Percentiles rank a stretch among this genome's conserved stretches.
Conservation (phyloP, 768 basidiomycete genomes). For the Agaricus sinodeliciosus region DNA sequence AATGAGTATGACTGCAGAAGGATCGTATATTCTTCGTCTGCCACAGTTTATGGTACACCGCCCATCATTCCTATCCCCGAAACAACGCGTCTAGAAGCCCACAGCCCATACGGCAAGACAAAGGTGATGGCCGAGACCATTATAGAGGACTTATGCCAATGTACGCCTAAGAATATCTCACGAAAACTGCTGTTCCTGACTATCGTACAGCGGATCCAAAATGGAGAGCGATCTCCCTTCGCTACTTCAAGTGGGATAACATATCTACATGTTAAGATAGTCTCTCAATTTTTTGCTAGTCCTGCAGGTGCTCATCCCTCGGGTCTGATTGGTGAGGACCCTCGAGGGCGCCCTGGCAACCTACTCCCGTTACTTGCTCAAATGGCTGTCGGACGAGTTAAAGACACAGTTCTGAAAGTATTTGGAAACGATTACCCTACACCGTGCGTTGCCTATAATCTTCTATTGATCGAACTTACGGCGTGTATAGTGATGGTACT, state of each 20-base stretch:
- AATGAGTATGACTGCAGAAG: slow-evolving; percentile 74
- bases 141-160: slow-evolving; percentile 80
- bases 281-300: slow-evolving; percentile 30
- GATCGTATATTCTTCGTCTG: slow-evolving; percentile 96
- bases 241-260: slow-evolving; percentile 87
- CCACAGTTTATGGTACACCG: slow-evolving; percentile 96
- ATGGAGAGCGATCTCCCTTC: slow-evolving; percentile 81
- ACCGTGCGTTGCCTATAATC: slow-evolving; percentile 39
- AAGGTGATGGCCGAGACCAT: slow-evolving; percentile 93
- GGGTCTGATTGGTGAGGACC: slow-evolving; percentile 93
- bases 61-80: slow-evolving; percentile 92
- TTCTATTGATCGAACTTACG: background rate
- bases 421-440: slow-evolving; percentile 99
- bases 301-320: slow-evolving; percentile 99
- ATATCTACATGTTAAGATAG: background rate
- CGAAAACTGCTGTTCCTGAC: background rate
- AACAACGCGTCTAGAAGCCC: slow-evolving; percentile 76
- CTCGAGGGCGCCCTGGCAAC: slow-evolving; percentile 92
- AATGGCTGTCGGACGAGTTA: slow-evolving; percentile 87
- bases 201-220: slow-evolving; percentile 50
- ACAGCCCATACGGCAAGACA: slow-evolving; percentile 94
- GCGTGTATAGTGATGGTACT: slow-evolving; percentile 73
- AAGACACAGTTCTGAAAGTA: slow-evolving; percentile 64
- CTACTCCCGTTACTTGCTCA: slow-evolving; percentile 89
- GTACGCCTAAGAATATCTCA: slow-evolving; percentile 29